These are phyloP conservation scores for Aspergillus flavus DNA, from an alignment of 2,329 filamentous ascomycete genomes.

Conservation along the genomic window DNA sequence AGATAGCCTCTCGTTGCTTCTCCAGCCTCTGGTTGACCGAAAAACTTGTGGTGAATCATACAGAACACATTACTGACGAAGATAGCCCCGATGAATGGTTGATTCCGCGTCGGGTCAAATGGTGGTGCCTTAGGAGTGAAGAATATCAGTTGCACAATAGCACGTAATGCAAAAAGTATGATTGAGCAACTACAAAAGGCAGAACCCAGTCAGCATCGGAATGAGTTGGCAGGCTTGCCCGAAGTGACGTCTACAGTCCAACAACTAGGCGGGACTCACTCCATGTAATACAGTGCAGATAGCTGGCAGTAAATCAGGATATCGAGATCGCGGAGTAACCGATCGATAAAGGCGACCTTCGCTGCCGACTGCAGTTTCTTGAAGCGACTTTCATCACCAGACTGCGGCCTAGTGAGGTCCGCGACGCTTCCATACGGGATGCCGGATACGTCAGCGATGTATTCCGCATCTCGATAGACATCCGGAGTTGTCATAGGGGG, in stretches of 20 bases:
- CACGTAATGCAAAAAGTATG: conserved; percentile 58
- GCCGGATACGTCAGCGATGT: conserved; percentile 50
- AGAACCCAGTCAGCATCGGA: conserved; percentile 5
- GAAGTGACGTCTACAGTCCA: neutral
- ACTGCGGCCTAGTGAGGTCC: conserved; percentile 18
- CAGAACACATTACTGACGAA: conserved; percentile 58
- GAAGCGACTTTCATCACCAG: conserved; percentile 27
- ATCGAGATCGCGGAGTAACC: conserved; percentile 60
- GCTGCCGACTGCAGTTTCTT: conserved; percentile 41
- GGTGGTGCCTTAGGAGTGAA: conserved; percentile 61
- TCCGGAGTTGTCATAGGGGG: conserved; percentile 51
- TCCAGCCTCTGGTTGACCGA: conserved; percentile 53
- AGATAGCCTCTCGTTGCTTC: conserved; percentile 58
- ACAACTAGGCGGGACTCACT: conserved; percentile 48
- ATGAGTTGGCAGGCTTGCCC: neutral
- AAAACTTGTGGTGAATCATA: conserved; percentile 59
- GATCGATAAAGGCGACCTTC: conserved; percentile 54
- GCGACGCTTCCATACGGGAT: conserved; percentile 35
- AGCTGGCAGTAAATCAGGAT: conserved; percentile 64
- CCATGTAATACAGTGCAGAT: conserved; percentile 64
- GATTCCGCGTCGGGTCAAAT: conserved; percentile 53
- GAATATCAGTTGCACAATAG: conserved; percentile 58
- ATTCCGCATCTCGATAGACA: conserved; percentile 50
- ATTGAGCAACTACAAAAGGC: conserved; percentile 56
- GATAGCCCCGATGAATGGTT: conserved; percentile 58